Evolutionary conservation across 371 early-diverging fungal species (phyloP).

Genomic region (Batrachochytrium dendrobatidis): DNA sequence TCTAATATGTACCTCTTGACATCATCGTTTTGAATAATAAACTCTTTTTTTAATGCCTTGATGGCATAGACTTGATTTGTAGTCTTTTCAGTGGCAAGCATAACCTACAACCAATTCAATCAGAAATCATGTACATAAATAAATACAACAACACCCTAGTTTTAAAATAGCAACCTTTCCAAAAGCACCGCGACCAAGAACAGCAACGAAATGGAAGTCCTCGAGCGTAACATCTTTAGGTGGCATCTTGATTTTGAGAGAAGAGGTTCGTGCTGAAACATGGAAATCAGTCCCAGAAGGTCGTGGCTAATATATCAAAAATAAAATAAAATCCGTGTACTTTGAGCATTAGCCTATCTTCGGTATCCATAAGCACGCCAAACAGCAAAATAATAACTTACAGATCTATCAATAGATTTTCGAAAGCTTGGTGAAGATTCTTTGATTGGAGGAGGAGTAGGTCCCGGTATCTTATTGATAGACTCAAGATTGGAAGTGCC

Average conservation of each 20-base stretch:
- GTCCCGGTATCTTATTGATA: no score
- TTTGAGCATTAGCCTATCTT: no score
- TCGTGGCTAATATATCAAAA: no score
- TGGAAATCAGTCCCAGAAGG: no score
- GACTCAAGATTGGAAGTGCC: no score
- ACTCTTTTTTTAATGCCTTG: conserved; percentile 95
- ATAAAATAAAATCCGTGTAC: no score
- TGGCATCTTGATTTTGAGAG: conserved; percentile 10
- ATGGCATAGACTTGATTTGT: conserved; percentile 76
- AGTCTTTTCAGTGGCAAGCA: conserved; percentile 44
- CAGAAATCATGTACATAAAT: not conserved
- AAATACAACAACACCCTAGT: not conserved
- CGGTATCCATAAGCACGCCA: no score
- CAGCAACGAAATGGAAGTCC: conserved; percentile 51
- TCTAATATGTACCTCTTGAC: conserved; percentile 29
- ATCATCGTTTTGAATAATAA: conserved; percentile 55
- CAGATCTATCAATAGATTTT: no score
- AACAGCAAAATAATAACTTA: no score
- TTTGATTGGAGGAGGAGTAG: no score
- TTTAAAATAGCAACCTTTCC: conserved; percentile 37
- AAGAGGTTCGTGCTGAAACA: no score
- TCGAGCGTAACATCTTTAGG: conserved; percentile 27
- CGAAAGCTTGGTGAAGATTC: no score
- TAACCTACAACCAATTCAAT: conserved; percentile 21
- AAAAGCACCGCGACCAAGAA: conserved; percentile 57